Evolutionary conservation across 129 eudicot species (phyloP).

Genomic region (Oenanthe sinensis): DNA sequence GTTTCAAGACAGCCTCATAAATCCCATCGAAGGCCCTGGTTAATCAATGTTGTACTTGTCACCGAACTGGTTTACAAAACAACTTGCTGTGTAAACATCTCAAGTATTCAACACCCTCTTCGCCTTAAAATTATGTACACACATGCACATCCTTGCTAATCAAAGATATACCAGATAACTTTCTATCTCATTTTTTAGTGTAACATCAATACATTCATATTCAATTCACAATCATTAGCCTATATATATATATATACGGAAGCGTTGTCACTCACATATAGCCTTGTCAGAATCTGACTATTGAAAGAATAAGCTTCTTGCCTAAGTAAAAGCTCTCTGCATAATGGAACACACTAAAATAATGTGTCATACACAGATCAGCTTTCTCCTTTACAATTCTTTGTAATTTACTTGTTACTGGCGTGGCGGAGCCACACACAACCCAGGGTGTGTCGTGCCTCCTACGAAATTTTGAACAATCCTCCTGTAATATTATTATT

Average conservation of each 20-base stretch:
- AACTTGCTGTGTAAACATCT: not conserved
- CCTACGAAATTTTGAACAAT: no score
- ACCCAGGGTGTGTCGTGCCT: no score
- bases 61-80: not conserved
- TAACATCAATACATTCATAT: not conserved
- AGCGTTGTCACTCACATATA: not conserved
- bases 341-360: not conserved
- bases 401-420: not conserved
- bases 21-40: not conserved
- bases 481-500: no score
- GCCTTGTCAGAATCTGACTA: not conserved
- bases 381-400: not conserved
- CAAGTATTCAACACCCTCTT: slow-evolving; percentile 8
- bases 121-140: not conserved
- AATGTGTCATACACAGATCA: not conserved
- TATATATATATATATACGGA: not conserved
- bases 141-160: not conserved
- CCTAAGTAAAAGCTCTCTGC: not conserved
- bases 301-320: not conserved
- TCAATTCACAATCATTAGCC: not conserved
- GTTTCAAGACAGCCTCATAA: slow-evolving; percentile 10
- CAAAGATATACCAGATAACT: not conserved
- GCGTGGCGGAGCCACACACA: no score
- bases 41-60: not conserved
- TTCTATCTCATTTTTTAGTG: no score